Evolutionary conservation across 495 filamentous ascomycete genomes (phyloP).

Genomic region (Penicillium macrosclerotiorum): DNA sequence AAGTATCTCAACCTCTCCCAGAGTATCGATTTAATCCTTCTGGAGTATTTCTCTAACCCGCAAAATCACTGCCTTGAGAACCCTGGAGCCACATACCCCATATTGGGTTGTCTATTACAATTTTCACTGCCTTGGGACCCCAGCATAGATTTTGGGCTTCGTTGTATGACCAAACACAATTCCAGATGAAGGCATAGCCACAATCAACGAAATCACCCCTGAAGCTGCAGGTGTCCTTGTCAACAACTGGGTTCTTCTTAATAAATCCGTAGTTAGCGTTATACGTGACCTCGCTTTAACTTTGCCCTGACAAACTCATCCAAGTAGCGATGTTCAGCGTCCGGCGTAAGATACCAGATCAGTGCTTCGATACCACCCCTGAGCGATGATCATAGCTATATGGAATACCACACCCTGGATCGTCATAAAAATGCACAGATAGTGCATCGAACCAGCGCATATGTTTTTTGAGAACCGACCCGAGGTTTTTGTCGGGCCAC

Average conservation of each 20-base stretch:
- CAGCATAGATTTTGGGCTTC: constrained; percentile 9
- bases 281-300: neutral
- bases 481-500: constrained; percentile 6
- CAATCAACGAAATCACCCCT: too few species aligned
- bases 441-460: constrained; percentile 6
- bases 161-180: neutral
- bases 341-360: neutral
- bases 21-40: too few species aligned
- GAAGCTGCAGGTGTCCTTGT: too few species aligned
- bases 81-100: constrained; percentile 2
- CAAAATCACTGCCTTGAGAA: neutral
- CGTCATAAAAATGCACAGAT: constrained; percentile 9
- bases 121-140: neutral
- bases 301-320: neutral
- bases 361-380: neutral
- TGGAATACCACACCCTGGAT: constrained; percentile 6
- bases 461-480: neutral
- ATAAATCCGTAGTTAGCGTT: too few species aligned
- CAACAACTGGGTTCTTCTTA: too few species aligned
- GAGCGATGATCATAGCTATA: constrained; percentile 1
- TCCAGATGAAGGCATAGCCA: neutral
- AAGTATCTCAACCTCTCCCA: too few species aligned
- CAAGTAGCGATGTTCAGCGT: constrained; percentile 3
- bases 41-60: too few species aligned
- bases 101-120: neutral